Evolutionary conservation across 257 asterid species (phyloP).

Genomic region (Voacanga thouarsii): DNA sequence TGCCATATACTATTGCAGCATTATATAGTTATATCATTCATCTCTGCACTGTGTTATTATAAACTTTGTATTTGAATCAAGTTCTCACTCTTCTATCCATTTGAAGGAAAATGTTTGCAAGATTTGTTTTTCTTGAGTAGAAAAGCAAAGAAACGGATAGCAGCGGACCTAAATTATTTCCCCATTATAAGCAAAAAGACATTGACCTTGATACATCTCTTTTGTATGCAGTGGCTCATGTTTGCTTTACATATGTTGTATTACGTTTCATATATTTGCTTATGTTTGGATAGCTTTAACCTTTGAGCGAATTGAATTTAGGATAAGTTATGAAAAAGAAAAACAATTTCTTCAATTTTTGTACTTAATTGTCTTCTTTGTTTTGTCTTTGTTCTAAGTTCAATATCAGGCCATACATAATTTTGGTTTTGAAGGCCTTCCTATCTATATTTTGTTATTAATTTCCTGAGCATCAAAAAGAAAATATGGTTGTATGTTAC

Average conservation of each 20-base stretch:
- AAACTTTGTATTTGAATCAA: constrained; percentile 5
- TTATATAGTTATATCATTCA: not conserved
- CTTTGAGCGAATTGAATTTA: not conserved
- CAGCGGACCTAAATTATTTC: not conserved
- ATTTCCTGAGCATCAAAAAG: constrained; percentile 36
- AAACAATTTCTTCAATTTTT: constrained; percentile 8
- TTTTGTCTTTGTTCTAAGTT: constrained; percentile 33
- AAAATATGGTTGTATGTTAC: constrained; percentile 78
- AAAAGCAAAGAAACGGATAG: not conserved
- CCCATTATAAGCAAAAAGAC: not conserved
- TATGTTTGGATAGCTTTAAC: not conserved
- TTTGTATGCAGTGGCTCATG: not conserved
- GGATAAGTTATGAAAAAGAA: constrained; percentile 7
- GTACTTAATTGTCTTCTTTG: constrained; percentile 11
- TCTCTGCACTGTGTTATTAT: not conserved
- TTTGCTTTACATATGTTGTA: constrained; percentile 5
- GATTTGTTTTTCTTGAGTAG: not conserved
- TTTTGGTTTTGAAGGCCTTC: no score
- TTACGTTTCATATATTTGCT: not conserved
- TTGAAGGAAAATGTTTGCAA: constrained; percentile 12
- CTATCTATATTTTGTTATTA: constrained; percentile 41
- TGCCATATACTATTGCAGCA: not conserved
- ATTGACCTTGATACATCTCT: not conserved
- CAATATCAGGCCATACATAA: constrained; percentile 56
- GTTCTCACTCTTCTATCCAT: not conserved